These are phyloP conservation scores for Cyclocybe aegerita DNA, from an alignment of 768 basidiomycete genomes.

Conservation along the genomic window DNA sequence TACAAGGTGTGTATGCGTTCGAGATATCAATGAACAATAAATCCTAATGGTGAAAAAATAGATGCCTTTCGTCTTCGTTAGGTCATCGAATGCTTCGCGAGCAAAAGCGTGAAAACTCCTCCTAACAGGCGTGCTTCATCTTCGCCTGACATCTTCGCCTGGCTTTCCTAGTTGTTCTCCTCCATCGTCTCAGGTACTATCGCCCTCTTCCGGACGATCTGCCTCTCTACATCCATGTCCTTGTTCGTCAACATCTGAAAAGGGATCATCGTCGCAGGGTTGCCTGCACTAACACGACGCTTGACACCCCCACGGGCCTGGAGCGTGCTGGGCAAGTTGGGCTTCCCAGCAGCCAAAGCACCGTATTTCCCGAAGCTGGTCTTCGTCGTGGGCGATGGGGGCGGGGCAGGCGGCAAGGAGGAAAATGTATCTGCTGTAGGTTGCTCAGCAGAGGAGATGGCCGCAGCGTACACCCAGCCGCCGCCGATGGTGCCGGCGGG, in stretches of 20 bases:
- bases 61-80: no score
- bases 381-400: slow-evolving; percentile 10
- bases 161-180: neutral
- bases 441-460: slow-evolving; percentile 41
- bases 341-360: neutral
- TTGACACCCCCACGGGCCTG: slow-evolving; percentile 1
- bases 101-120: no score
- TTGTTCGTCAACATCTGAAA: slow-evolving; percentile 12
- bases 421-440: slow-evolving; percentile 7
- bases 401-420: slow-evolving; percentile 17
- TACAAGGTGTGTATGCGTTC: neutral
- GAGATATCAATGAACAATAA: neutral
- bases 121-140: neutral
- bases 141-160: no score
- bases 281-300: slow-evolving; percentile 17
- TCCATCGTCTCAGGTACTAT: neutral
- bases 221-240: neutral
- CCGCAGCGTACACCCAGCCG: slow-evolving; percentile 53
- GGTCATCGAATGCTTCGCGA: no score
- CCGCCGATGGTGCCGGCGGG: slow-evolving; percentile 20
- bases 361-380: neutral
- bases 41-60: neutral
- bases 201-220: slow-evolving; percentile 12
- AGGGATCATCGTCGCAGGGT: slow-evolving; percentile 9
- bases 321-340: slow-evolving; percentile 4